Base-by-base conservation (phyloP, 805 yeast genomes). In the Blastobotrys mokoenaii region DNA sequence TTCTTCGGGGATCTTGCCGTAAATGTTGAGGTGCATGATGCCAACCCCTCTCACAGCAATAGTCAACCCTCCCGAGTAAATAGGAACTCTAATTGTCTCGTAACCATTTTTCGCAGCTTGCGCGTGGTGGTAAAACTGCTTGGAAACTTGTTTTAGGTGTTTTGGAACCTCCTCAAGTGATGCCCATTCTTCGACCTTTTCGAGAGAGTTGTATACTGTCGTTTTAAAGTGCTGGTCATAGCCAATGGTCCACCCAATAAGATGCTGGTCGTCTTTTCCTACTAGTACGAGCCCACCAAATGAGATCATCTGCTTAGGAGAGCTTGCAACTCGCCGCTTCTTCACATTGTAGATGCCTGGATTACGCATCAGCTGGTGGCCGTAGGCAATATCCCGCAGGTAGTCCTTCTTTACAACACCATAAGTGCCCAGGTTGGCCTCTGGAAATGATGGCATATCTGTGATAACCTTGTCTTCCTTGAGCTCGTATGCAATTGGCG, bases 401-500 rank as follows among this genome's bases (percentile, higher is more conserved):
- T 41, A 30, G 8, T 46, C 43, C 1, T 57, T 48, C 16, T 48
- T 40, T 5, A 61, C 18, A 8, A 52, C 29, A 2, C 45, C 38
- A 31, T 48, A 55, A 7, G 46, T 47, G 14, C 57, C 49, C 11
- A 49, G 48, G 16, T 52, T 50, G 41, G 60, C 43, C 46, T 68
- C 71, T 1, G 63, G 65, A 14, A 54, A 38, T 2, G 72, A 52
- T 1, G 65, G 66, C 32, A 52, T 49, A 40, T 61, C 64, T 1
- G 52, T 49, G 7, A 61, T 16, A n/a, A 32, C 15, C 33, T 50
- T 52, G 11, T 64, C 60, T 11, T 59, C 63, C 15, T 49, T 53
- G 14, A 73, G 59, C 6, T 61, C 55, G 51, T 63, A 75, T 3
- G 62, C 64, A 45, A 75, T 70, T 11, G 70, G 54, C 2, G 68